These are phyloP conservation scores for Plantago major DNA, from an alignment of 257 asterid species.

Conservation along the genomic window DNA sequence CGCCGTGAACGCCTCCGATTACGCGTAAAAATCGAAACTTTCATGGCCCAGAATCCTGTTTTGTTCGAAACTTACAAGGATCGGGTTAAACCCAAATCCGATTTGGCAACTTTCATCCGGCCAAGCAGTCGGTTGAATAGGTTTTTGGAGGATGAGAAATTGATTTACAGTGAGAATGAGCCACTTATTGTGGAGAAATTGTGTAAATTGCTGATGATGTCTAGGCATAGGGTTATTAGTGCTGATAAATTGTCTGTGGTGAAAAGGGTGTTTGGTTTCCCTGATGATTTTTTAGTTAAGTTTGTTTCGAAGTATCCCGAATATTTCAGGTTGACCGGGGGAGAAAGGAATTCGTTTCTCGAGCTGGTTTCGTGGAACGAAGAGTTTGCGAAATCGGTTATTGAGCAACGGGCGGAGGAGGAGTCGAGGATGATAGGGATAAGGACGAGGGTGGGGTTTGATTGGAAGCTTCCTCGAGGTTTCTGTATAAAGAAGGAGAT, in stretches of 20 bases:
- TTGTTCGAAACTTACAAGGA: conserved; percentile 57
- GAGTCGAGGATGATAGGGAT: conserved; percentile 74
- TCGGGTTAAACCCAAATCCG: conserved; percentile 67
- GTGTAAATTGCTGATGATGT: conserved; percentile 83
- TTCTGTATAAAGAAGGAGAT: conserved; percentile 74
- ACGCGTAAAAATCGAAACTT: conserved; percentile 36
- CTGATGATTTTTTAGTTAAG: conserved; percentile 63
- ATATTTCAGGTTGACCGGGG: conserved; percentile 59
- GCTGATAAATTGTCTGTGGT: conserved; percentile 73
- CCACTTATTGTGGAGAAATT: conserved; percentile 50
- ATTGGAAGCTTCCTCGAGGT: conserved; percentile 74
- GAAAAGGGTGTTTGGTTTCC: conserved; percentile 93
- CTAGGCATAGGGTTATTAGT: conserved; percentile 56
- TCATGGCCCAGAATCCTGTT: conserved; percentile 63
- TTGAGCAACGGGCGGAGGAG: conserved; percentile 74
- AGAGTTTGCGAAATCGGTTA: conserved; percentile 28
- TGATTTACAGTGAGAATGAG: conserved; percentile 49
- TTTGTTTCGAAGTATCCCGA: conserved; percentile 67
- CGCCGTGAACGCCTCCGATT: conserved; percentile 78
- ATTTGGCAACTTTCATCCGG: conserved; percentile 51
- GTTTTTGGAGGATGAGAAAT: conserved; percentile 59
- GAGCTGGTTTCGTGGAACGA: conserved; percentile 22
- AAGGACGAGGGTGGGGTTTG: conserved; percentile 52
- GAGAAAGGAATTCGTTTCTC: conserved; percentile 61
- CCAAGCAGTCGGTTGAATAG: conserved; percentile 46